Conservation (phyloP, 2,329 filamentous ascomycete genomes). For the Nectriaceae sp. region DNA sequence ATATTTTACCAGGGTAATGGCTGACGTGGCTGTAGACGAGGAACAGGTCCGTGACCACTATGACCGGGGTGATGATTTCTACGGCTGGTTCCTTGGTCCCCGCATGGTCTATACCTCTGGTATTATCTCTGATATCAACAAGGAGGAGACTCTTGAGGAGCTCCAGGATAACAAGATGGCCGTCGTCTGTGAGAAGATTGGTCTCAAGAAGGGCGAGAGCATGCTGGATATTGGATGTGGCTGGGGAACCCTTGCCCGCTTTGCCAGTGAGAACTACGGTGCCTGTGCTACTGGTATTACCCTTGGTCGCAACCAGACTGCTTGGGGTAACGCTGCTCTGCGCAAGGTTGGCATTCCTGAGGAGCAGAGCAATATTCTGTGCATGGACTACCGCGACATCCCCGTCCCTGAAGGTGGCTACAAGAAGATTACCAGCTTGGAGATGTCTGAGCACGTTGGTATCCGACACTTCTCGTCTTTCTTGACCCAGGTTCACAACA, state of each 20-base stretch:
- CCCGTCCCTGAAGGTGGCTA: slow-evolving; percentile 70
- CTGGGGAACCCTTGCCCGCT: slow-evolving; percentile 95
- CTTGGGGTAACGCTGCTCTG: slow-evolving; percentile 91
- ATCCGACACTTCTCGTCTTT: slow-evolving; percentile 84
- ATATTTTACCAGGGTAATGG: background rate
- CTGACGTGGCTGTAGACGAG: slow-evolving; percentile 57
- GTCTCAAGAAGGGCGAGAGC: slow-evolving; percentile 74
- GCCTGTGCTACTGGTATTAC: slow-evolving; percentile 87
- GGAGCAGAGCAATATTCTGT: slow-evolving; percentile 87
- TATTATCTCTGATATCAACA: slow-evolving; percentile 83
- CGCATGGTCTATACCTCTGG: slow-evolving; percentile 99
- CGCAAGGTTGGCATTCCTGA: slow-evolving; percentile 80
- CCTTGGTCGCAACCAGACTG: slow-evolving; percentile 92
- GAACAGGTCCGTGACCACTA: slow-evolving; percentile 98
- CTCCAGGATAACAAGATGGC: slow-evolving; percentile 97
- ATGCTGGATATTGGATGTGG: slow-evolving; percentile 96
- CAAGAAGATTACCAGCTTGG: slow-evolving; percentile 94
- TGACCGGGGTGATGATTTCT: slow-evolving; percentile 97
- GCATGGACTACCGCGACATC: slow-evolving; percentile 97
- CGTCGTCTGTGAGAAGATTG: slow-evolving; percentile 95
- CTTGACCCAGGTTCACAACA: slow-evolving; percentile 84
- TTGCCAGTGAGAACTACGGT: slow-evolving; percentile 89
- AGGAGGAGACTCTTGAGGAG: slow-evolving; percentile 89
- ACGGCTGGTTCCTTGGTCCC: slow-evolving; percentile 96
- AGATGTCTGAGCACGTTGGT: slow-evolving; percentile 99